These are phyloP conservation scores for Citrus glauca DNA, from an alignment of 345 rosid species.

Conservation along the genomic window DNA sequence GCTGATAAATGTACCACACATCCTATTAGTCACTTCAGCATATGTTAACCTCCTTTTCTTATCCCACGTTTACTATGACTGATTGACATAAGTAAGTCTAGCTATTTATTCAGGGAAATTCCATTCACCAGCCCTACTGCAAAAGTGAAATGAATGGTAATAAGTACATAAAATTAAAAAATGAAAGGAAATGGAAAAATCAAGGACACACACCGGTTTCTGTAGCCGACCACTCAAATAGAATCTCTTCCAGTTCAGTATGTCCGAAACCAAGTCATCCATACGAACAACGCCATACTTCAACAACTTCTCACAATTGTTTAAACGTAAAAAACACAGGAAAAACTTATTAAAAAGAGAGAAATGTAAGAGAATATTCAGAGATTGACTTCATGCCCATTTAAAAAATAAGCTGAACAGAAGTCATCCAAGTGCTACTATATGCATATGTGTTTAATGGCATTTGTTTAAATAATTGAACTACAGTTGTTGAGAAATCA, in stretches of 20 bases:
- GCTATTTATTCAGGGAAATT: not conserved
- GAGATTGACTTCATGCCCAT: not conserved
- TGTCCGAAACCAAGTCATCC: conserved; percentile 69
- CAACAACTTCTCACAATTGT: conserved; percentile 47
- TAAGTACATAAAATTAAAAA: not conserved
- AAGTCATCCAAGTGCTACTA: not conserved
- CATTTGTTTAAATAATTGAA: not conserved
- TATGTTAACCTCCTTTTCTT: not conserved
- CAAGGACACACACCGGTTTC: conserved; percentile 56
- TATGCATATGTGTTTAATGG: not conserved
- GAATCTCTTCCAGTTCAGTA: conserved; percentile 67
- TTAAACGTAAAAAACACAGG: conserved; percentile 10
- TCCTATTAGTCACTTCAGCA: not conserved
- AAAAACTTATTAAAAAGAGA: not conserved
- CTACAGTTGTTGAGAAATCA: not conserved
- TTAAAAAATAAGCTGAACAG: not conserved
- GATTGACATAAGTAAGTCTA: not conserved
- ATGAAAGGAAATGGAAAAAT: not conserved
- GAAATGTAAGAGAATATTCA: conserved; percentile 5
- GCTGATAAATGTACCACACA: not conserved
- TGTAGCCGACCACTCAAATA: conserved; percentile 89
- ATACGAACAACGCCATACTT: conserved; percentile 90
- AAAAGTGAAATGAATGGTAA: not conserved
- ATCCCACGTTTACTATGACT: not conserved
- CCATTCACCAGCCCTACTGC: not conserved